Evolutionary conservation across 2,329 filamentous ascomycete genomes (phyloP), one percentile per base, ranked within the genome.

Genomic region (Sclerotiophoma versabilis): DNA sequence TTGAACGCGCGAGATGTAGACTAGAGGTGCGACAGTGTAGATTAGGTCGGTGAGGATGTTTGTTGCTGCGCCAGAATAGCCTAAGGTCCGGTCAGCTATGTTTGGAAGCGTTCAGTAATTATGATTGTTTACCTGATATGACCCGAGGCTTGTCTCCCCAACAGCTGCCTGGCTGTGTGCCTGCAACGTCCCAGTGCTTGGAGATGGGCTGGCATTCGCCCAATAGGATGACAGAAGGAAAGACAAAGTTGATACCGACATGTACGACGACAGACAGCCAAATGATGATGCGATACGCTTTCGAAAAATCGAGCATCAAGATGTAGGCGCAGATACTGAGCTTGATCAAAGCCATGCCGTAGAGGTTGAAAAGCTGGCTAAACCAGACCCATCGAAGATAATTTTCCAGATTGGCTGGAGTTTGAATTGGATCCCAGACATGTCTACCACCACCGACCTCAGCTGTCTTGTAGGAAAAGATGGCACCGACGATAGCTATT

Each of bases 271-370:
- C 38, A 9, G 64, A 66, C 7, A 52, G 20, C 65, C 64, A 68
- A 1, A 68, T 66, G 8, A 65, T 27, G 7, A 65, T 54, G 9
- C 64, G 58, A 14, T 66, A 69, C 1, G 33, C 38, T 36, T 42
- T 58, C 1, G 66, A 65, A 20, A 69, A 69, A 15, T 69, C 63
- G 25, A 69, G 49, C 59, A 62, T 64, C 41, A 68, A 52, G 25
- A 69, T 64, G 43, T 68, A 69, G 19, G 65, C 59, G 33, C 65
- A 68, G 5, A 69, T 65, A 45, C 65, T 68, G n/a, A 68, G 48
- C 26, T 68, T 69, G 19, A 69, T 57, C 47, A 68, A 58, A 3
- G 65, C 66, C 66, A 69, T 69, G 9, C 63, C 64, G 10, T 68
- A 68, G 0, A 69, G 49, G 11, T 68, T 69, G 12, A 69, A 59